A percentile compares a stretch with the other conserved stretches of the same genome.
Conservation (phyloP, 768 basidiomycete species). For the Leccinum longicurvipes region DNA sequence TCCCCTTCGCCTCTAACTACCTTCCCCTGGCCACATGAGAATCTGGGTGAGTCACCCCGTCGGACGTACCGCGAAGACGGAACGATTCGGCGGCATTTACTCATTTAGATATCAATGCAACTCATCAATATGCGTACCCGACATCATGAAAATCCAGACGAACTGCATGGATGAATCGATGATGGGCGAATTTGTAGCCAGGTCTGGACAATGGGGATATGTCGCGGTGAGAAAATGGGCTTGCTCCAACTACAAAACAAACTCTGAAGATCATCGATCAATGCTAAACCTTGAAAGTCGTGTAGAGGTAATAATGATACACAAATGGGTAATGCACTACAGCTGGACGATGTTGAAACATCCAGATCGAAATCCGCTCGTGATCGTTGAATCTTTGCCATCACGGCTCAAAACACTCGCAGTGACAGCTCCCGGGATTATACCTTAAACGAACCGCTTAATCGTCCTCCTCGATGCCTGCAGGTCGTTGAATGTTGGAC, state of each 20-base stretch:
- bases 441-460: constrained; percentile 9
- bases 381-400: constrained; percentile 56
- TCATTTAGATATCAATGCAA: not conserved
- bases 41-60: not conserved
- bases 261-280: too few species aligned
- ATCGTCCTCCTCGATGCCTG: constrained; percentile 58
- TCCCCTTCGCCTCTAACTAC: not conserved
- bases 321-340: not conserved
- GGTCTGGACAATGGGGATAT: not conserved
- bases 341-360: constrained; percentile 33
- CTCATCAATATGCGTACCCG: not conserved
- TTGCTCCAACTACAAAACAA: not conserved
- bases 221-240: not conserved
- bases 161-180: too few species aligned
- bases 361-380: constrained; percentile 25
- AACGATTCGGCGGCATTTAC: not conserved
- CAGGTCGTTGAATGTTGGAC: constrained; percentile 48
- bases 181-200: not conserved
- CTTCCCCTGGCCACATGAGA: not conserved
- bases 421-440: constrained; percentile 2
- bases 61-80: too few species aligned
- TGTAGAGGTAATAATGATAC: constrained; percentile 3
- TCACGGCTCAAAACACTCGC: too few species aligned
- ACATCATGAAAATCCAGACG: too few species aligned
- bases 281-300: not conserved